Evolutionary conservation across 805 yeast species (phyloP).

Genomic region (Komagataella phaffii): DNA sequence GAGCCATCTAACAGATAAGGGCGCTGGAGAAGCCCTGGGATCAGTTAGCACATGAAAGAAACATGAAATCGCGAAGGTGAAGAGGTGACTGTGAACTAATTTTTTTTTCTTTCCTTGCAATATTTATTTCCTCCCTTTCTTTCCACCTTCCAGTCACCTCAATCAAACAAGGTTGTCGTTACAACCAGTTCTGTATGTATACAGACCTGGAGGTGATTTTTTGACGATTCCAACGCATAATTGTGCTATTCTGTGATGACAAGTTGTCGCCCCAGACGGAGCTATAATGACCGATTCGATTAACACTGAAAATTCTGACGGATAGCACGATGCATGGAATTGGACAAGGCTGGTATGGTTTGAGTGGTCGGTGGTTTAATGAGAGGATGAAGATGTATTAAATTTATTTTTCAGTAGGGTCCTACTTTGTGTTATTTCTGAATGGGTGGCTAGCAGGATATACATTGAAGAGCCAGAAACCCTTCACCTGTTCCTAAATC

Average conservation of each 20-base stretch:
- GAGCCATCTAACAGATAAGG: conserved; percentile 9
- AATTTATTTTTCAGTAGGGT: background rate
- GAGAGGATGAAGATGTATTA: background rate
- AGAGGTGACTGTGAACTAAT: background rate
- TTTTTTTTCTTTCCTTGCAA: background rate
- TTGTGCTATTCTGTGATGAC: conserved; percentile 32
- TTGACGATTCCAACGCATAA: background rate
- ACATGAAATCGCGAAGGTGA: background rate
- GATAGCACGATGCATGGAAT: background rate
- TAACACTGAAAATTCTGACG: conserved; percentile 53
- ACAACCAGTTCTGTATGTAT: background rate
- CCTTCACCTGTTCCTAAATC: no score
- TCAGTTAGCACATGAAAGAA: background rate
- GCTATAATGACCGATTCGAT: conserved; percentile 60
- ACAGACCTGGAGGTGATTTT: background rate
- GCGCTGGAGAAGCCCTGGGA: background rate
- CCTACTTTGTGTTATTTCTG: background rate
- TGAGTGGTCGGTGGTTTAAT: background rate
- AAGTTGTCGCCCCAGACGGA: conserved; percentile 71
- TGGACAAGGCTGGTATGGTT: background rate
- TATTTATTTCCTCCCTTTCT: background rate
- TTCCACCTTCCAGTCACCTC: background rate
- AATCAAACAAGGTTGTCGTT: background rate
- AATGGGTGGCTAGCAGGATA: no score
- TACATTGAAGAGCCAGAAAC: no score